Percentiles rank a stretch among this genome's conserved stretches.
Evolutionary conservation across 2,329 filamentous ascomycete genomes (phyloP).

Genomic region (Chalara sp.): DNA sequence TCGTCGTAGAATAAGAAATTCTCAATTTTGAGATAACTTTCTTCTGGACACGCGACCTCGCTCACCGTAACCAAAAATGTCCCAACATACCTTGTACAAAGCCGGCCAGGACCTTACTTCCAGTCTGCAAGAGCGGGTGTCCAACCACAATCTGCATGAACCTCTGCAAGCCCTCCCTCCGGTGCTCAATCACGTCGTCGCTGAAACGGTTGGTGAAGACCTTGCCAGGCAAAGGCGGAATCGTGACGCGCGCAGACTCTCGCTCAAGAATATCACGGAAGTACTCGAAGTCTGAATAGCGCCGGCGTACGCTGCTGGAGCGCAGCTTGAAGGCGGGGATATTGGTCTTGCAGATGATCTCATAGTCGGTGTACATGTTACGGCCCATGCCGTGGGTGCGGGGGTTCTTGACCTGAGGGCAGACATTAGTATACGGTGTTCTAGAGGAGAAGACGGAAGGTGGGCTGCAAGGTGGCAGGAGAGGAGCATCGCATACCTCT

Average conservation of each 20-base stretch:
- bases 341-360: slow-evolving; percentile 96
- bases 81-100: slow-evolving; percentile 81
- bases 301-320: slow-evolving; percentile 77
- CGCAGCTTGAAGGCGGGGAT: slow-evolving; percentile 98
- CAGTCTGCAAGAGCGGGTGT: slow-evolving; percentile 92
- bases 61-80: neutral
- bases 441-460: slow-evolving; percentile 1
- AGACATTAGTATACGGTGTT: slow-evolving; percentile 6
- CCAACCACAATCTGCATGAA: slow-evolving; percentile 97
- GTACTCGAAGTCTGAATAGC: slow-evolving; percentile 98
- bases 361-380: slow-evolving; percentile 97
- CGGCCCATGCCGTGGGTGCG: slow-evolving; percentile 91
- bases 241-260: slow-evolving; percentile 88
- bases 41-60: neutral
- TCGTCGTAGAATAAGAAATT: neutral
- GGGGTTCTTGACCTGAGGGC: slow-evolving; percentile 74
- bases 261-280: slow-evolving; percentile 97
- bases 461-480: neutral
- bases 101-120: slow-evolving; percentile 89
- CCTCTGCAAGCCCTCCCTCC: slow-evolving; percentile 83
- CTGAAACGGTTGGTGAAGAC: slow-evolving; percentile 98
- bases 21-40: too few species aligned
- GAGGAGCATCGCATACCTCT: slow-evolving; percentile 53
- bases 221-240: slow-evolving; percentile 91
- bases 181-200: slow-evolving; percentile 95